These are phyloP conservation scores for Lunasporangiospora selenospora DNA, from an alignment of 192 early-diverging fungal species.

Conservation along the genomic window DNA sequence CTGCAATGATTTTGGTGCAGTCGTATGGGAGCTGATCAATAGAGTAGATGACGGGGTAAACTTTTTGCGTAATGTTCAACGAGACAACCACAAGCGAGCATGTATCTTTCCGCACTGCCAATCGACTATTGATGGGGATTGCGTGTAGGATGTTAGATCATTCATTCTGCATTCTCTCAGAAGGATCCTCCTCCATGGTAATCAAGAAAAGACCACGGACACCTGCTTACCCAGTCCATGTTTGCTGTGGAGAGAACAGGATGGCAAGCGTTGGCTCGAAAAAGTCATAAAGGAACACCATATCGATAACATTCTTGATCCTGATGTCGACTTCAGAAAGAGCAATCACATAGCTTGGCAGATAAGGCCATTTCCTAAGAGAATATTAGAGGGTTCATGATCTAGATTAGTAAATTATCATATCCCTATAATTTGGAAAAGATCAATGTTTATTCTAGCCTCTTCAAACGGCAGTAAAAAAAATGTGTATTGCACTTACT, in stretches of 20 bases:
- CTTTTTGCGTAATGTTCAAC: constrained; percentile 75
- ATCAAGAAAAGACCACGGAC: neutral
- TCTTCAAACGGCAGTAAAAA: too few relatives aligned
- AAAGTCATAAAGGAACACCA: constrained; percentile 91
- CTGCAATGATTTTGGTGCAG: constrained; percentile 67
- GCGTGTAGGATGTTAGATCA: too few relatives aligned
- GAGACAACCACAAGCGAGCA: constrained; percentile 84
- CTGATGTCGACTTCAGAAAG: constrained; percentile 59
- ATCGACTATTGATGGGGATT: constrained; percentile 60
- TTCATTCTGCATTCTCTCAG: neutral
- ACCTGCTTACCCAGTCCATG: constrained; percentile 84
- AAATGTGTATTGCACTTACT: too few relatives aligned
- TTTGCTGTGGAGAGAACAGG: constrained; percentile 84
- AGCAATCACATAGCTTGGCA: constrained; percentile 77
- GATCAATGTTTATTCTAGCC: neutral
- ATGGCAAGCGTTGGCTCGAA: constrained; percentile 95
- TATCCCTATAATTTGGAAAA: too few relatives aligned
- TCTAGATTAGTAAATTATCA: too few relatives aligned
- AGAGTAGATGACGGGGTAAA: constrained; percentile 84
- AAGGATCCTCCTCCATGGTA: neutral
- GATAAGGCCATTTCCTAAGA: constrained; percentile 63
- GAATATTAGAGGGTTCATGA: neutral
- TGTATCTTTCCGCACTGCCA: constrained; percentile 73
- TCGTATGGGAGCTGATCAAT: constrained; percentile 86
- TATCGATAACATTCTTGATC: constrained; percentile 86